phyloP scores from a whole-genome alignment of 2,329 filamentous ascomycete genomes.

The Stylonectria norvegica region DNA sequence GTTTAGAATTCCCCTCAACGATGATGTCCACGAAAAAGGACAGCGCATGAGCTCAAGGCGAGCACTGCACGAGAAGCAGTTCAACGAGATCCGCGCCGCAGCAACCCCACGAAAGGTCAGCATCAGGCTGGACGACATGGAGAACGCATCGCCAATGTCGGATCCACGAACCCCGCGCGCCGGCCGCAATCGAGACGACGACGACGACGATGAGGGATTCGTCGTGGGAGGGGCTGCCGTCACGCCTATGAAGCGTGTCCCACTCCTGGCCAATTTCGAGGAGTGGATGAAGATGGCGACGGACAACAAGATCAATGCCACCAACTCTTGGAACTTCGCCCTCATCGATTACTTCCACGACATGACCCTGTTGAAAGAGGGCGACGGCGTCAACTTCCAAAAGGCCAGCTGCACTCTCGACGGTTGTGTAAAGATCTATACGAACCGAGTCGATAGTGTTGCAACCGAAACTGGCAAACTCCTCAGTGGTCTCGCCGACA shows the following conservation, averaged over 20 bases:
- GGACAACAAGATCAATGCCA: slow-evolving; percentile 98
- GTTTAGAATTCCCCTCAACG: slow-evolving; percentile 84
- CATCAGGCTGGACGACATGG: slow-evolving; percentile 56
- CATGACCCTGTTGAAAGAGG: slow-evolving; percentile 95
- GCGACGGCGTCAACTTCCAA: slow-evolving; percentile 96
- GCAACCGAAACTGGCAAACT: slow-evolving; percentile 96
- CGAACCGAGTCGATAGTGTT: slow-evolving; percentile 95
- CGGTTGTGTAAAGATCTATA: slow-evolving; percentile 99
- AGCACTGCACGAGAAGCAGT: slow-evolving; percentile 82
- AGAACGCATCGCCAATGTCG: slow-evolving; percentile 54
- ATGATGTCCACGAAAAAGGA: slow-evolving; percentile 90
- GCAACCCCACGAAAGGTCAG: slow-evolving; percentile 66
- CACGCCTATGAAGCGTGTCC: slow-evolving; percentile 94
- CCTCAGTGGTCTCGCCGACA: slow-evolving; percentile 88
- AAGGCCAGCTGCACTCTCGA: slow-evolving; percentile 97
- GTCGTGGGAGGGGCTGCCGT: slow-evolving; percentile 72
- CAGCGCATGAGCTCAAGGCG: slow-evolving; percentile 82
- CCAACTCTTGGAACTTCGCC: slow-evolving; percentile 99
- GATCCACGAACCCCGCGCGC: slow-evolving; percentile 52
- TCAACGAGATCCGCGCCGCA: slow-evolving; percentile 77
- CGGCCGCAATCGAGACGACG: slow-evolving; percentile 41
- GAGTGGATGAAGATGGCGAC: slow-evolving; percentile 99
- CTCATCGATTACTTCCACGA: slow-evolving; percentile 99
- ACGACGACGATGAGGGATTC: slow-evolving; percentile 56
- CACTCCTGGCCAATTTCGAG: slow-evolving; percentile 95